phyloP scores from a whole-genome alignment of 1,284 basidiomycete genomes.

The Ustanciosporium gigantosporum region DNA sequence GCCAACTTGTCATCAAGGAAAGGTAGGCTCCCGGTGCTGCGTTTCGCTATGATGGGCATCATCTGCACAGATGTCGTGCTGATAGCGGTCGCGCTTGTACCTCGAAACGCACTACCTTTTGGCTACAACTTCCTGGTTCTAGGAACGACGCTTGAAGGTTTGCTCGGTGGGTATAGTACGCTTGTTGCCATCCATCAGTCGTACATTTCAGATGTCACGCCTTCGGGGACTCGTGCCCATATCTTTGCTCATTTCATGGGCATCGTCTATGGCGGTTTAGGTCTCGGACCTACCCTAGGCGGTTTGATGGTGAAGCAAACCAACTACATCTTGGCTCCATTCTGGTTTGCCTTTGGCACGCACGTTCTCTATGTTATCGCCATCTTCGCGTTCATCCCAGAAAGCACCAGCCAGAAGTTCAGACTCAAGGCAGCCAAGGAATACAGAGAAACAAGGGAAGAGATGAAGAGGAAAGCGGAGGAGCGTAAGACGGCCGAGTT shows the following conservation, averaged over 20 bases:
- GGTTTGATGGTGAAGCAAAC: conserved; percentile 51
- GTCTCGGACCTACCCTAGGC: conserved; percentile 53
- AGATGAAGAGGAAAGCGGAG: conserved; percentile 26
- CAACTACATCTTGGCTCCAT: conserved; percentile 36
- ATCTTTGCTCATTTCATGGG: conserved; percentile 54
- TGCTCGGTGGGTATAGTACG: conserved; percentile 83
- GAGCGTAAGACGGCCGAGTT: conserved; percentile 27
- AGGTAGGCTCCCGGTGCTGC: conserved; percentile 76
- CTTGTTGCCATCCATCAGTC: conserved; percentile 77
- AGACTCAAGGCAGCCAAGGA: conserved; percentile 32
- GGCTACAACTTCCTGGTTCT: conserved; percentile 77
- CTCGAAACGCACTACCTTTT: conserved; percentile 58
- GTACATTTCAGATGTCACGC: conserved; percentile 67
- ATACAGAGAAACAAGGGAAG: conserved; percentile 19
- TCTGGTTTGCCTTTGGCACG: conserved; percentile 42
- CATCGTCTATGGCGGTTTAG: conserved; percentile 49
- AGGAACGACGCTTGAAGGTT: conserved; percentile 78
- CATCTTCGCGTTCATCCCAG: conserved; percentile 47
- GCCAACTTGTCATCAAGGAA: conserved; percentile 76
- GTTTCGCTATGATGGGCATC: conserved; percentile 72
- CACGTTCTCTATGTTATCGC: conserved; percentile 47
- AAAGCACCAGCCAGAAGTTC: conserved; percentile 43
- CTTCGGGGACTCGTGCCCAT: conserved; percentile 48
- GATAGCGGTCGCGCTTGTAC: conserved; percentile 24
- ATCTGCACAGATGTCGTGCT: conserved; percentile 71